These are phyloP conservation scores for Letharia columbiana DNA, from an alignment of 495 filamentous ascomycete species.

Conservation along the genomic window DNA sequence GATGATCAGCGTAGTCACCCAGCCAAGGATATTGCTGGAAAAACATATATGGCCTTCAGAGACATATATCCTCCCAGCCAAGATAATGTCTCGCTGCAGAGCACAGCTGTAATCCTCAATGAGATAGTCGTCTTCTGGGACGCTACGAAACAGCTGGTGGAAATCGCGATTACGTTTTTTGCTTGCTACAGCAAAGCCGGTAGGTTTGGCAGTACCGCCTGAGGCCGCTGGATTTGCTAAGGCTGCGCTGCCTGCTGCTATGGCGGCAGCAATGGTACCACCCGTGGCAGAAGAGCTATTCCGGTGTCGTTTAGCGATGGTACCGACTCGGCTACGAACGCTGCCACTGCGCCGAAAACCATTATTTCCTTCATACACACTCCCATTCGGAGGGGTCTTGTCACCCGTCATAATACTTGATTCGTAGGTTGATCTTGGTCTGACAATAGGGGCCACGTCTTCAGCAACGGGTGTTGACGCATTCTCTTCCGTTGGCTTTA, in stretches of 20 bases:
- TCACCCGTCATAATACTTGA: slow-evolving; percentile 39
- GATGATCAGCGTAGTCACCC: slow-evolving; percentile 94
- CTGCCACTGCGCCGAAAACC: slow-evolving; percentile 66
- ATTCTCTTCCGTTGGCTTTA: slow-evolving; percentile 35
- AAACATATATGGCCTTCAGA: slow-evolving; percentile 98
- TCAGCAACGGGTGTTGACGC: slow-evolving; percentile 25
- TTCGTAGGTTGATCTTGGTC: slow-evolving; percentile 32
- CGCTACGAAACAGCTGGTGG: slow-evolving; percentile 85
- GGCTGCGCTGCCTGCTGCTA: slow-evolving; percentile 54
- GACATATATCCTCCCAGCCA: slow-evolving; percentile 89
- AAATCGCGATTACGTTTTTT: slow-evolving; percentile 96
- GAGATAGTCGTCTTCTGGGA: slow-evolving; percentile 94
- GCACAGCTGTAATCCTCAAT: slow-evolving; percentile 99
- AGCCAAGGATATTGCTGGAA: slow-evolving; percentile 96
- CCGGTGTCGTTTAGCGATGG: slow-evolving; percentile 55
- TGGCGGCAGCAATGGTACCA: slow-evolving; percentile 58
- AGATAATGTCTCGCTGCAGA: slow-evolving; percentile 87
- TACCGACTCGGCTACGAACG: slow-evolving; percentile 68
- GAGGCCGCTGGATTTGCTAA: slow-evolving; percentile 54
- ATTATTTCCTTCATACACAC: slow-evolving; percentile 58
- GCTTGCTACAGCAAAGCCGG: slow-evolving; percentile 91
- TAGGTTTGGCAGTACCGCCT: slow-evolving; percentile 61
- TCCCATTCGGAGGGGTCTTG: slow-evolving; percentile 56
- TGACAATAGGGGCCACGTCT: slow-evolving; percentile 30
- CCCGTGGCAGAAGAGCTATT: slow-evolving; percentile 81